Percentiles rank a stretch among this genome's conserved stretches.
These are phyloP conservation scores for Meripilus lineatus DNA, from an alignment of 1,284 basidiomycete species.

Conservation along the genomic window DNA sequence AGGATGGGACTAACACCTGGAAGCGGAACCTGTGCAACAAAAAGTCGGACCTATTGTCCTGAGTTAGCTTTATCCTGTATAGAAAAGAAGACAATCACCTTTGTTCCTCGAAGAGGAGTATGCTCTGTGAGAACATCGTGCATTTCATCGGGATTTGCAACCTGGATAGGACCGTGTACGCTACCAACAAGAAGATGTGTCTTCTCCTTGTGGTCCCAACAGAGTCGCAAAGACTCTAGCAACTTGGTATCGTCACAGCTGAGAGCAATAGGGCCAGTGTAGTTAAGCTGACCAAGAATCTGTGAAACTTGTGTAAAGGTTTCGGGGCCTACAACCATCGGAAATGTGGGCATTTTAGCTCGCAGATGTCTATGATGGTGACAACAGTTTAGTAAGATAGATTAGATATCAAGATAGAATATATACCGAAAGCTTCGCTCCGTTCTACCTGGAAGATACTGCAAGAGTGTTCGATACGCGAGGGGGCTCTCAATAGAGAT, in stretches of 20 bases:
- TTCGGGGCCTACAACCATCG: slow-evolving; percentile 10
- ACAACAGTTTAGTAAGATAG: not conserved
- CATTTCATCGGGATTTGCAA: slow-evolving; percentile 16
- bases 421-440: slow-evolving; percentile 22
- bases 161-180: slow-evolving; percentile 10
- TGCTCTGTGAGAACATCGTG: slow-evolving; percentile 5
- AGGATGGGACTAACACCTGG: slow-evolving; percentile 22
- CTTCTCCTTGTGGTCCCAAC: slow-evolving; percentile 19
- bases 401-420: not conserved
- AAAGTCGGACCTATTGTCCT: slow-evolving; percentile 20
- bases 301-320: slow-evolving; percentile 19
- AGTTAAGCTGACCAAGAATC: slow-evolving; percentile 18
- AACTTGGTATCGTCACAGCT: slow-evolving; percentile 34
- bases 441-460: slow-evolving; percentile 21
- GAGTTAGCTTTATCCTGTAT: not conserved
- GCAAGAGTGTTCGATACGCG: slow-evolving; percentile 20
- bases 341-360: slow-evolving; percentile 11
- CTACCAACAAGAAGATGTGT: slow-evolving; percentile 15
- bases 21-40: slow-evolving; percentile 20
- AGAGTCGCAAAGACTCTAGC: slow-evolving; percentile 18
- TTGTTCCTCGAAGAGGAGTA: slow-evolving; percentile 12
- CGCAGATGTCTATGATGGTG: not conserved
- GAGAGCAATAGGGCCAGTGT: slow-evolving; percentile 24
- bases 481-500: slow-evolving; percentile 23
- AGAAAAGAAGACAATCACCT: slow-evolving; percentile 11